Evolutionary conservation across 2,329 filamentous ascomycete genomes (phyloP).

Genomic region (Westerdykella aurantiaca): DNA sequence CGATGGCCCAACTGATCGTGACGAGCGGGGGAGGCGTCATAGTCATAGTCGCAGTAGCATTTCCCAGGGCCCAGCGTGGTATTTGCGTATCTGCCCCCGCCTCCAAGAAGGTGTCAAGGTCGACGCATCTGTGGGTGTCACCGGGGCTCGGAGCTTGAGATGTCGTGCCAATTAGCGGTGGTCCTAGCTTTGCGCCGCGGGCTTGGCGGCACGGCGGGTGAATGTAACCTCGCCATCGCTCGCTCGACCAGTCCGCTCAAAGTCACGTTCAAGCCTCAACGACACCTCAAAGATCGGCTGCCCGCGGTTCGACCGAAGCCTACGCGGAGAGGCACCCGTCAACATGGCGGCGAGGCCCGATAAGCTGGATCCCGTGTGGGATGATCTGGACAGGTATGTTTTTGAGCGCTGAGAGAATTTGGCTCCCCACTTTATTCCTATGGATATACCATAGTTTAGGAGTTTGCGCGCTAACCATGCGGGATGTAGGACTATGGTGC

Average conservation of each 20-base stretch:
- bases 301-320: constrained; percentile 9
- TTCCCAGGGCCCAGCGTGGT: constrained; percentile 24
- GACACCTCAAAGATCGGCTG: constrained; percentile 20
- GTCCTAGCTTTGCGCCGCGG: constrained; percentile 11
- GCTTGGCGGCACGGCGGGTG: neutral
- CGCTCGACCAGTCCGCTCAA: constrained; percentile 1
- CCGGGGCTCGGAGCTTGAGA: neutral
- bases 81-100: constrained; percentile 12
- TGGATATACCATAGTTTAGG: constrained; percentile 10
- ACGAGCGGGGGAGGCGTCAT: constrained; percentile 3
- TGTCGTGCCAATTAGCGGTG: constrained; percentile 11
- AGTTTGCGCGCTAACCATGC: constrained; percentile 28
- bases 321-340: constrained; percentile 38
- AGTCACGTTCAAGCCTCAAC: constrained; percentile 31
- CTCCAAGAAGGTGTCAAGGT: constrained; percentile 1
- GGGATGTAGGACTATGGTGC: constrained; percentile 42
- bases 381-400: constrained; percentile 68
- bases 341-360: constrained; percentile 42
- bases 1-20: neutral
- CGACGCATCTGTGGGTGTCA: constrained; percentile 17
- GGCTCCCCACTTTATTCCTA: constrained; percentile 12
- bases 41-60: constrained; percentile 16
- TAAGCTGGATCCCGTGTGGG: constrained; percentile 54
- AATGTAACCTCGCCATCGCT: neutral
- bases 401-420: neutral